phyloP scores from a whole-genome alignment of 345 rosid species.

The Erysimum cheiranthoides region DNA sequence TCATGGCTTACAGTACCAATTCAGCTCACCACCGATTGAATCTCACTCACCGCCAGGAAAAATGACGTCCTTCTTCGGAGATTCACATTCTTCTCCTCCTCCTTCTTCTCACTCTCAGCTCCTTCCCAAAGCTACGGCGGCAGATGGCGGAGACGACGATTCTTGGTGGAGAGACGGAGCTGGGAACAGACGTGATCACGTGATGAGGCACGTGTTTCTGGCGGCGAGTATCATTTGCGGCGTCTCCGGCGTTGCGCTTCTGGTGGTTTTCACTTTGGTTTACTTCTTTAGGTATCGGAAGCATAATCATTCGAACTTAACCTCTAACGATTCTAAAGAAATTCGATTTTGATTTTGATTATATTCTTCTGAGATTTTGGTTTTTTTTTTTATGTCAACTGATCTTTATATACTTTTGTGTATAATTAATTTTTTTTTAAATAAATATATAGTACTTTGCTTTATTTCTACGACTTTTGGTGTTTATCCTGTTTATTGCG shows the following conservation, averaged over 20 bases:
- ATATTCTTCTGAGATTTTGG: background rate
- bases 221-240: slow-evolving; percentile 72
- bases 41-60: slow-evolving; percentile 46
- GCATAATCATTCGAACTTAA: background rate
- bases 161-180: slow-evolving; percentile 52
- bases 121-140: slow-evolving; percentile 55
- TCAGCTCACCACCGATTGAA: slow-evolving; percentile 45
- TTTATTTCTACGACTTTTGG: slow-evolving; percentile 28
- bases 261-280: slow-evolving; percentile 56
- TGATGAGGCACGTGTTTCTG: slow-evolving; percentile 66
- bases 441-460: background rate
- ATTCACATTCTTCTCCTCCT: slow-evolving; percentile 29
- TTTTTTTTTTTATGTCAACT: slow-evolving; percentile 18
- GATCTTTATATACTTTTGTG: slow-evolving; percentile 26
- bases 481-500: slow-evolving; percentile 3
- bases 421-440: slow-evolving; percentile 2
- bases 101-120: slow-evolving; percentile 42
- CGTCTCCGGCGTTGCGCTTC: slow-evolving; percentile 56
- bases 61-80: slow-evolving; percentile 61
- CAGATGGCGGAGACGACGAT: slow-evolving; percentile 38
- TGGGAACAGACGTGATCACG: slow-evolving; percentile 42
- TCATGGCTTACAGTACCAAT: slow-evolving; percentile 65
- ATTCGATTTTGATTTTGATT: background rate
- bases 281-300: slow-evolving; percentile 46
- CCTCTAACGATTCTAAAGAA: slow-evolving; percentile 33